phyloP scores from a whole-genome alignment of 139 green algal genomes.

The Tetradesmus lagerheimii region DNA sequence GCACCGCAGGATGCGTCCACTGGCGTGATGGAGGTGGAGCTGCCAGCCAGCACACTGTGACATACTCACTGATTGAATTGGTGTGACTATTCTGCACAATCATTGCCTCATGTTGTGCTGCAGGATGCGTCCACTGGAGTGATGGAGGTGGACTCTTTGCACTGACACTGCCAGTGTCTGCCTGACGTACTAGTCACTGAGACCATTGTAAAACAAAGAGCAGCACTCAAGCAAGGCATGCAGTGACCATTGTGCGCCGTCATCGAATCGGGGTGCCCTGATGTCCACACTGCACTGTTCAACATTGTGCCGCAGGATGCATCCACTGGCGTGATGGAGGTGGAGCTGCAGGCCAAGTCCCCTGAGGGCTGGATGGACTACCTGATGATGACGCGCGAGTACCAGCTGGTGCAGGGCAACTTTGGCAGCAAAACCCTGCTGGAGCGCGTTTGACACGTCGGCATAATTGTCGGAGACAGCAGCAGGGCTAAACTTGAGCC shows the following conservation, averaged over 20 bases:
- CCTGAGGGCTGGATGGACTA: constrained; percentile 34
- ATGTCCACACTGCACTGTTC: no score
- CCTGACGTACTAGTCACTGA: no score
- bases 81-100: not conserved
- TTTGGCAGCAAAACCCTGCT: constrained; percentile 29
- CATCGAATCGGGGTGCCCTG: no score
- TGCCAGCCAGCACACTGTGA: not conserved
- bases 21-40: constrained; percentile 10
- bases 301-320: not conserved
- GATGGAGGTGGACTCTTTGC: no score
- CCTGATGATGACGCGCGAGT: constrained; percentile 30
- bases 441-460: not conserved
- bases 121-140: no score
- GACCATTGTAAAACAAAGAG: no score
- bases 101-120: not conserved
- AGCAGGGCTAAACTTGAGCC: no score
- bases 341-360: not conserved
- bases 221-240: no score
- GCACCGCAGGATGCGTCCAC: not conserved
- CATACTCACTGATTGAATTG: no score
- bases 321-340: constrained; percentile 29
- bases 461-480: no score
- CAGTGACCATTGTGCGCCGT: no score
- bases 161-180: no score
- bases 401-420: constrained; percentile 24